Evolutionary conservation across 139 green algal species (phyloP).

Genomic region (Coelastrella sp.): DNA sequence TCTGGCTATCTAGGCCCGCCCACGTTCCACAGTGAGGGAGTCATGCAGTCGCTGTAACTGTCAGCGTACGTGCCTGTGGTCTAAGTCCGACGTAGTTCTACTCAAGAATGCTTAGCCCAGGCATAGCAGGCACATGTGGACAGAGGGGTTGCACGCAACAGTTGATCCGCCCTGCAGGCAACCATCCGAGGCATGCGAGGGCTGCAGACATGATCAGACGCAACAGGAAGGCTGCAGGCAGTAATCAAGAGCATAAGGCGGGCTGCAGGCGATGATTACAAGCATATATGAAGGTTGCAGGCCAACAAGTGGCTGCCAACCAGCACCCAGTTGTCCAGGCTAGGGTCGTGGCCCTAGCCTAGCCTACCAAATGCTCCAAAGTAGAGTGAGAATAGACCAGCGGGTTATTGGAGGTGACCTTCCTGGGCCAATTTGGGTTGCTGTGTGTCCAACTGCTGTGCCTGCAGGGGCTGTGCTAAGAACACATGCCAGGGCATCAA

Average conservation of each 20-base stretch:
- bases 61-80: no score
- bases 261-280: not conserved
- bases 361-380: not conserved
- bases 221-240: no score
- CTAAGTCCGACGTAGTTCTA: no score
- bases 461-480: not conserved
- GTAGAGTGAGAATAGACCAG: not conserved
- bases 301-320: not conserved
- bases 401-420: not conserved
- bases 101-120: not conserved
- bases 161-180: not conserved
- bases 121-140: not conserved
- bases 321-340: not conserved
- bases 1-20: not conserved
- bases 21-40: no score
- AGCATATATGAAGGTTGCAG: not conserved
- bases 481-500: not conserved
- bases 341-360: not conserved
- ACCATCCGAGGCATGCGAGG: not conserved
- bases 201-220: not conserved
- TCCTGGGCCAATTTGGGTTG: not conserved
- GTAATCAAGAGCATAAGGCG: not conserved
- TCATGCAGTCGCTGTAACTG: not conserved
- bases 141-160: not conserved
- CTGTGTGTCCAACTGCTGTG: no score